Evolutionary conservation across 108 stramenopile species (phyloP).

Genomic region (Cyclotella choctawhatcheeana): DNA sequence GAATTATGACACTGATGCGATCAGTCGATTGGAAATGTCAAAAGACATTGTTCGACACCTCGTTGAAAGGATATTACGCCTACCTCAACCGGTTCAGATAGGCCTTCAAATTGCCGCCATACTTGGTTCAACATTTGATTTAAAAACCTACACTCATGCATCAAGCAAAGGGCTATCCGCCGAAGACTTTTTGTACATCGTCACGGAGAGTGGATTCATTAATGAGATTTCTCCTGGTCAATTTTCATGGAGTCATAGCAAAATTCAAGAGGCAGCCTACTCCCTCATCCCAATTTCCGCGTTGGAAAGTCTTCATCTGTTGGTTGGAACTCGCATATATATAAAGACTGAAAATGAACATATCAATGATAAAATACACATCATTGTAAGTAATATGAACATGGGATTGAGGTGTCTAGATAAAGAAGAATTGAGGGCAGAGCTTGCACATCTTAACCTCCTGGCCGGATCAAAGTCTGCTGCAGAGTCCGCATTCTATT

Average conservation of each 20-base stretch:
- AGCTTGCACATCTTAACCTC: conserved; percentile 31
- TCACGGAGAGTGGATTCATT: conserved; percentile 12
- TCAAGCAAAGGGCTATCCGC: background rate
- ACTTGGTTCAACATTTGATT: conserved; percentile 25
- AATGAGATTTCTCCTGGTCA: background rate
- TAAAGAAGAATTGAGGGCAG: conserved; percentile 5
- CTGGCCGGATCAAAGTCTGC: conserved; percentile 30
- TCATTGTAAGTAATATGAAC: conserved; percentile 33
- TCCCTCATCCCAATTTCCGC: background rate
- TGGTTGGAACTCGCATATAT: conserved; percentile 15
- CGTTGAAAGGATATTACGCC: background rate
- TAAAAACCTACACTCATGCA: conserved; percentile 1
- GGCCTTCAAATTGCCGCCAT: conserved; percentile 31
- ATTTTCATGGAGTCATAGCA: conserved; percentile 22
- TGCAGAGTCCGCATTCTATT: conserved; percentile 7
- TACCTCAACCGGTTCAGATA: background rate
- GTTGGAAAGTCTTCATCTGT: conserved; percentile 7
- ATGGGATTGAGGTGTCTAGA: conserved; percentile 11
- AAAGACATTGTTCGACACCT: conserved; percentile 19
- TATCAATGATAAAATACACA: conserved; percentile 8
- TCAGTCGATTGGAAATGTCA: conserved; percentile 12
- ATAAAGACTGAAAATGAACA: conserved; percentile 1
- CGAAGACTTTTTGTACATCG: conserved; percentile 9
- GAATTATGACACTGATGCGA: conserved; percentile 19
- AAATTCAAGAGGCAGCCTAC: conserved; percentile 31